Evolutionary conservation across 202 grass and related monocot species (phyloP).

Genomic region (Bolboschoenoplectus hybrid): DNA sequence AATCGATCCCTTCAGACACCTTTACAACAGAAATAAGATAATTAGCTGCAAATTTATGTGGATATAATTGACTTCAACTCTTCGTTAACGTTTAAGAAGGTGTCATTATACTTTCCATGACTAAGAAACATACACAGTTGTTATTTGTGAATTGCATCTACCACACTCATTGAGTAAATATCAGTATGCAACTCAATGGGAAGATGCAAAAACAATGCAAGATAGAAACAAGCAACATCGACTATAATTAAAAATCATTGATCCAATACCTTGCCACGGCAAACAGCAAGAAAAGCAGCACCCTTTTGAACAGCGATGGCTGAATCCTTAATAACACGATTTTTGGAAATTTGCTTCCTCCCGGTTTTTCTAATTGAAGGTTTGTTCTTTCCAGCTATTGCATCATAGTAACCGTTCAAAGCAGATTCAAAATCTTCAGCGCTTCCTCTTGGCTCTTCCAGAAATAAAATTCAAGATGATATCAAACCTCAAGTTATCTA

Average conservation of each 20-base stretch:
- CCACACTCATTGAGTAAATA: slow-evolving; percentile 1
- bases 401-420: slow-evolving; percentile 86
- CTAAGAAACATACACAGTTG: neutral
- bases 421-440: slow-evolving; percentile 80
- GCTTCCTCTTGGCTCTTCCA: slow-evolving; percentile 81
- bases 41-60: slow-evolving; percentile 41
- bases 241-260: slow-evolving; percentile 34
- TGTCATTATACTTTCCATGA: neutral
- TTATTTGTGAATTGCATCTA: neutral
- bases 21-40: slow-evolving; percentile 48
- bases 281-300: slow-evolving; percentile 98
- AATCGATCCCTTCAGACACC: slow-evolving; percentile 98
- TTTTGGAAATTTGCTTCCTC: slow-evolving; percentile 62
- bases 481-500: slow-evolving; percentile 38
- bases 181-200: neutral
- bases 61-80: slow-evolving; percentile 2
- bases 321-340: slow-evolving; percentile 53
- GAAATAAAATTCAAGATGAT: neutral
- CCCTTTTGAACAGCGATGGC: slow-evolving; percentile 57
- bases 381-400: slow-evolving; percentile 62
- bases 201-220: neutral
- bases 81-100: slow-evolving; percentile 27
- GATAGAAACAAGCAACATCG: slow-evolving; percentile 26
- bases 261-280: slow-evolving; percentile 79
- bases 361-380: slow-evolving; percentile 57